Conservation (phyloP, 257 asterid genomes). For the Capsicum baccatum region DNA sequence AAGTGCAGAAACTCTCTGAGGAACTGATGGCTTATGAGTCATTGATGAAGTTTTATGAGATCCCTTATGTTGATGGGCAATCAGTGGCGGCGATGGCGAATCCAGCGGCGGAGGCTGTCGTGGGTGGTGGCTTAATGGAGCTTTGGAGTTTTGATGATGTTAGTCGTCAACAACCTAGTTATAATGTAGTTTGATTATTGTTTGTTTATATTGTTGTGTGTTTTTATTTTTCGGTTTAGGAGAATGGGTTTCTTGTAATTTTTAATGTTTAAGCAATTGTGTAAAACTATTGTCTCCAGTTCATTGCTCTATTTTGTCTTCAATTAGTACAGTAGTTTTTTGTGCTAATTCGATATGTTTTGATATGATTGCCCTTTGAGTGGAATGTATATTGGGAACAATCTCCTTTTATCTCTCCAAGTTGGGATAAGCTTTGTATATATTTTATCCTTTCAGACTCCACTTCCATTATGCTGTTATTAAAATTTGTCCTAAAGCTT, state of each 20-base stretch:
- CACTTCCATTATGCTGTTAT: too few species aligned
- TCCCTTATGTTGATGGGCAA: constrained; percentile 88
- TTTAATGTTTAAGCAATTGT: neutral
- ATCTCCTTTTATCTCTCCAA: too few species aligned
- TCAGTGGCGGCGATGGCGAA: constrained; percentile 43
- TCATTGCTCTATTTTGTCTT: neutral
- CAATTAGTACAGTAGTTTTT: too few species aligned
- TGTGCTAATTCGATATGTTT: too few species aligned
- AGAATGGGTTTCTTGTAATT: neutral
- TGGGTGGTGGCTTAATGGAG: constrained; percentile 45
- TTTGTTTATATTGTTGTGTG: neutral
- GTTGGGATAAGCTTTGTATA: too few species aligned
- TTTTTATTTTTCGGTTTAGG: neutral
- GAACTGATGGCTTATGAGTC: constrained; percentile 83
- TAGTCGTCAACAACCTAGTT: constrained; percentile 19
- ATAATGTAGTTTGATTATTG: neutral
- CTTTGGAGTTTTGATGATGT: constrained; percentile 83
- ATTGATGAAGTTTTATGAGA: constrained; percentile 76
- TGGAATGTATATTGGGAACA: too few species aligned
- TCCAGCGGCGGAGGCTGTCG: constrained; percentile 50
- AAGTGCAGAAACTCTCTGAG: constrained; percentile 68
- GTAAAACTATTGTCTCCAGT: neutral
- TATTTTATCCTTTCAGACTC: too few species aligned
- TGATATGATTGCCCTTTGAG: too few species aligned
- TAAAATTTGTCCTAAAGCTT: neutral